Evolutionary conservation across 768 basidiomycete genomes (phyloP).

Genomic region (Suillus americanus): DNA sequence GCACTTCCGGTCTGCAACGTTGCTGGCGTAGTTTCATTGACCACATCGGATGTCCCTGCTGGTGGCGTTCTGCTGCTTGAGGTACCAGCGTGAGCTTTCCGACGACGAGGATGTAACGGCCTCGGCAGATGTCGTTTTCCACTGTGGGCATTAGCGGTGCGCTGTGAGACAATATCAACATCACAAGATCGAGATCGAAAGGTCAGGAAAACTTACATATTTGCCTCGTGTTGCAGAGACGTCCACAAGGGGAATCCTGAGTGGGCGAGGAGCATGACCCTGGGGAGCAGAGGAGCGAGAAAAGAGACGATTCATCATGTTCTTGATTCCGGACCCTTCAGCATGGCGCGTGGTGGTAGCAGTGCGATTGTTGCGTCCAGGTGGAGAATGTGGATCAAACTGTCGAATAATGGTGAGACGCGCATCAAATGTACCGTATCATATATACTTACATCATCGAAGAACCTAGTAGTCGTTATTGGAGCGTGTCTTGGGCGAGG

Average conservation of each 20-base stretch:
- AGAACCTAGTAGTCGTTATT: background rate
- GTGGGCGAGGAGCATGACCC: background rate
- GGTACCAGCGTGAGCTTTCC: background rate
- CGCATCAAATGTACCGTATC: background rate
- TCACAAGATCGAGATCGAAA: background rate
- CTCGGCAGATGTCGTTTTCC: background rate
- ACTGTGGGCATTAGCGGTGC: background rate
- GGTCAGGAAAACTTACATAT: background rate
- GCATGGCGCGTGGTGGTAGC: background rate
- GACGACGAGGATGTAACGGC: background rate
- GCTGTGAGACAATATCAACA: background rate
- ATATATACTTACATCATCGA: background rate
- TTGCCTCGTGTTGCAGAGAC: background rate
- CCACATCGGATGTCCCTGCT: background rate
- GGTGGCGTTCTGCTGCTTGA: background rate
- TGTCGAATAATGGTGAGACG: background rate
- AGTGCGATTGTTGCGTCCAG: background rate
- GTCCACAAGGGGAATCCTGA: background rate
- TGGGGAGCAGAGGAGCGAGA: background rate
- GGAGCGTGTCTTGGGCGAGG: background rate
- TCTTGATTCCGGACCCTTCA: background rate
- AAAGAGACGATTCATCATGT: background rate
- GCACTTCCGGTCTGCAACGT: background rate
- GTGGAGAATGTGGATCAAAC: background rate
- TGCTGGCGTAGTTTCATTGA: background rate